Percentiles rank a stretch among this genome's conserved stretches.
phyloP scores from a whole-genome alignment of 2,329 filamentous ascomycete genomes.

The Diaporthe amygdali region DNA sequence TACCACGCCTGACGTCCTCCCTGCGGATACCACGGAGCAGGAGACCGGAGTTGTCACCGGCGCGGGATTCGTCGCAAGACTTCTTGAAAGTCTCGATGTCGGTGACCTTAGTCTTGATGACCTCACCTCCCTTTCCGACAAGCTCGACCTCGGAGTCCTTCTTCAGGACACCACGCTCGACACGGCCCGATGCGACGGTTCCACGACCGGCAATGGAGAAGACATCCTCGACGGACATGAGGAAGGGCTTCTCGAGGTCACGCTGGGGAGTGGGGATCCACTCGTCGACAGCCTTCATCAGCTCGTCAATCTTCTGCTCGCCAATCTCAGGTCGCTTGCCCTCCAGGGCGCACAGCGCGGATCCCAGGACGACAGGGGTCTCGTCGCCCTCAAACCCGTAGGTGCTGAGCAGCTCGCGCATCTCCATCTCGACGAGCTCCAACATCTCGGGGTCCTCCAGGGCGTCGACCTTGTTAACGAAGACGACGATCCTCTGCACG shows the following conservation, averaged over 20 bases:
- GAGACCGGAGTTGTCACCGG: slow-evolving; percentile 97
- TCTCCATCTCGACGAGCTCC: slow-evolving; percentile 99
- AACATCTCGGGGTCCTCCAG: slow-evolving; percentile 99
- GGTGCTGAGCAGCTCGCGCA: slow-evolving; percentile 90
- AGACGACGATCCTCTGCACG: slow-evolving; percentile 97
- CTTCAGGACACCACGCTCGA: slow-evolving; percentile 94
- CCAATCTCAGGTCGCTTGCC: slow-evolving; percentile 87
- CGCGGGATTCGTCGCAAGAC: slow-evolving; percentile 94
- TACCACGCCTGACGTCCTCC: slow-evolving; percentile 92
- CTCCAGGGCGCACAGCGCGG: slow-evolving; percentile 92
- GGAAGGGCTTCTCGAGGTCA: slow-evolving; percentile 96
- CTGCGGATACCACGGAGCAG: slow-evolving; percentile 94
- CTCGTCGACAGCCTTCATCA: slow-evolving; percentile 85
- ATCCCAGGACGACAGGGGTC: slow-evolving; percentile 96
- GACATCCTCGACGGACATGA: slow-evolving; percentile 96
- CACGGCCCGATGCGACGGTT: slow-evolving; percentile 95
- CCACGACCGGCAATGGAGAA: slow-evolving; percentile 93
- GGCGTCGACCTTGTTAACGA: slow-evolving; percentile 99
- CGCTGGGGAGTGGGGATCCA: slow-evolving; percentile 97
- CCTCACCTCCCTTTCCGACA: slow-evolving; percentile 79
- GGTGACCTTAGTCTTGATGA: slow-evolving; percentile 98
- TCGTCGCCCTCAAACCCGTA: slow-evolving; percentile 99
- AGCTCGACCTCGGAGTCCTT: slow-evolving; percentile 94
- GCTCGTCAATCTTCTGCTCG: slow-evolving; percentile 84
- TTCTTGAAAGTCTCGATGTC: slow-evolving; percentile 99